Evolutionary conservation across 805 yeast species (phyloP).

Genomic region (Schwanniomyces occidentalis): DNA sequence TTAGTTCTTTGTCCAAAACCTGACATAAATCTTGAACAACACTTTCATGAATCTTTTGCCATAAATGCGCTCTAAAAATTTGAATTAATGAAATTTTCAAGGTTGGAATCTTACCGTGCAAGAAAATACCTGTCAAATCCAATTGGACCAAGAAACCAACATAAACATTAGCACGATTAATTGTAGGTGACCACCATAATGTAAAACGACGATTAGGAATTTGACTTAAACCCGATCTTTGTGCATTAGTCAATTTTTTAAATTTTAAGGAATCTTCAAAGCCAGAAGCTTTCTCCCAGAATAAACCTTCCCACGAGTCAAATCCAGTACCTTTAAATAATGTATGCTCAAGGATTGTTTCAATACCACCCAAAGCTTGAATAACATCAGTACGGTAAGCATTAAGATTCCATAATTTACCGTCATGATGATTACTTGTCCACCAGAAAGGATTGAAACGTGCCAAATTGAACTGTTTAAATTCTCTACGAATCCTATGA

Average conservation of each 20-base stretch:
- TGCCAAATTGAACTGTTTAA: conserved; percentile 68
- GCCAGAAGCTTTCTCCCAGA: conserved; percentile 98
- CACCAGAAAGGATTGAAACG: conserved; percentile 94
- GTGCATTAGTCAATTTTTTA: conserved; percentile 95
- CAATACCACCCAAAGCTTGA: conserved; percentile 96
- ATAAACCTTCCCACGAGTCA: conserved; percentile 96
- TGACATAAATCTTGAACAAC: conserved; percentile 92
- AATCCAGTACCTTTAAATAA: conserved; percentile 96
- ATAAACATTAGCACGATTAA: conserved; percentile 95
- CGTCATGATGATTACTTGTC: conserved; percentile 92
- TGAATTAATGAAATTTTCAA: conserved; percentile 93
- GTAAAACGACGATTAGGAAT: conserved; percentile 97
- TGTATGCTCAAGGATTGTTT: conserved; percentile 92
- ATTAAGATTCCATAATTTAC: conserved; percentile 90
- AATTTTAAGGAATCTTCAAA: conserved; percentile 95
- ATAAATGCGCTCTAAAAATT: conserved; percentile 94
- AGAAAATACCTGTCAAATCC: conserved; percentile 93
- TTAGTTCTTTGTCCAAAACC: conserved; percentile 84
- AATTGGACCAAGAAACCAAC: conserved; percentile 96
- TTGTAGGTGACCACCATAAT: conserved; percentile 99
- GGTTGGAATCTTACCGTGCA: conserved; percentile 98
- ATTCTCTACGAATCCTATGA: conserved; percentile 78
- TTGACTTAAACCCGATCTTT: conserved; percentile 93
- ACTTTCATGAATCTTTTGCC: conserved; percentile 99
- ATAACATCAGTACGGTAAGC: conserved; percentile 94